Conservation (phyloP, 495 filamentous ascomycete genomes). For the Annulohypoxylon moriforme region DNA sequence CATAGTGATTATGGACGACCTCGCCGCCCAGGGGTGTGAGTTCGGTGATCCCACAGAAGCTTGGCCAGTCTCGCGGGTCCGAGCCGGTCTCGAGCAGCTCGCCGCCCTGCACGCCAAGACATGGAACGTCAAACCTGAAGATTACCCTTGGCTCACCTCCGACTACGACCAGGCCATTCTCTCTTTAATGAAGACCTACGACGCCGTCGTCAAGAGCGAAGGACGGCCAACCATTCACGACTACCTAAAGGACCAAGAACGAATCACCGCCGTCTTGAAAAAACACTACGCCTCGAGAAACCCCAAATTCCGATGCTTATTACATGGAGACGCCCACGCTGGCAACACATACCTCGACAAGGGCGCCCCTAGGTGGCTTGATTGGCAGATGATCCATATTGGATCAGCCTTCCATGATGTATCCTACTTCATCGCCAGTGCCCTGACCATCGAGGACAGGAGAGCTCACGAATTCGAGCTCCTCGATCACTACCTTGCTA, state of each 20-base stretch:
- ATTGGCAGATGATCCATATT: slow-evolving; percentile 48
- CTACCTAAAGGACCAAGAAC: slow-evolving; percentile 42
- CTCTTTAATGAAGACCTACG: slow-evolving; percentile 35
- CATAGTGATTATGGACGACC: slow-evolving; percentile 47
- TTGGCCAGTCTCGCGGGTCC: slow-evolving; percentile 39
- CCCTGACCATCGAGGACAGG: slow-evolving; percentile 71
- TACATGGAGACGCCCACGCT: slow-evolving; percentile 46
- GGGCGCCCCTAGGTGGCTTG: slow-evolving; percentile 40
- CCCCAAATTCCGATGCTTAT: slow-evolving; percentile 41
- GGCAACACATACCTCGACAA: slow-evolving; percentile 46
- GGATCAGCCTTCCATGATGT: slow-evolving; percentile 48
- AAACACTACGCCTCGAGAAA: slow-evolving; percentile 45
- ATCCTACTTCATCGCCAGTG: slow-evolving; percentile 45
- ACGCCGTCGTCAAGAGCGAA: slow-evolving; percentile 33
- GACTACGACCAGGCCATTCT: slow-evolving; percentile 47
- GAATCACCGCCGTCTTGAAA: slow-evolving; percentile 41
- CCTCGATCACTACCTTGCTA: slow-evolving; percentile 68
- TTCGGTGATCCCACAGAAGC: slow-evolving; percentile 31
- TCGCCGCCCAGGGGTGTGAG: slow-evolving; percentile 32
- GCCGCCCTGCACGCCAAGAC: slow-evolving; percentile 46
- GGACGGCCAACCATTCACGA: slow-evolving; percentile 37
- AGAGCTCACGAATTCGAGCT: slow-evolving; percentile 74
- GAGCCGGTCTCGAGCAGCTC: slow-evolving; percentile 44
- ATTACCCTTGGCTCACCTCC: slow-evolving; percentile 41
- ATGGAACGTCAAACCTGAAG: slow-evolving; percentile 42